These are phyloP conservation scores for Flueggea neowawraea DNA, from an alignment of 441 rosid species.

Conservation along the genomic window DNA sequence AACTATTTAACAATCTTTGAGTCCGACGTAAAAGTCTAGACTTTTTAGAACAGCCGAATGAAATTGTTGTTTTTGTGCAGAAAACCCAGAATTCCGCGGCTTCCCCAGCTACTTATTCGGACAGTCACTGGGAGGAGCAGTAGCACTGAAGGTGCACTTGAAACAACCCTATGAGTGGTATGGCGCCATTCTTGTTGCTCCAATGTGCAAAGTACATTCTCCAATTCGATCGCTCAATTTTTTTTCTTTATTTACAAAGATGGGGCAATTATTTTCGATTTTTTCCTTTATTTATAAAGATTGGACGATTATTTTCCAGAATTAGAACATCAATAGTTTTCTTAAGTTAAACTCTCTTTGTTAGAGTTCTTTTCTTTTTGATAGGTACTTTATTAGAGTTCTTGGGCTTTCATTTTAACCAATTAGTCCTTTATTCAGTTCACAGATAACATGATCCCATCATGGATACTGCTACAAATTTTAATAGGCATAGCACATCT, in stretches of 20 bases:
- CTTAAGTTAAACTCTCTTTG: too few relatives aligned
- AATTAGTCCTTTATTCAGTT: slow-evolving; percentile 35
- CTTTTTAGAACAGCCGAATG: too few relatives aligned
- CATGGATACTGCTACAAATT: slow-evolving; percentile 46
- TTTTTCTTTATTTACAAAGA: too few relatives aligned
- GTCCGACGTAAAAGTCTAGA: too few relatives aligned
- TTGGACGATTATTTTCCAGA: neutral
- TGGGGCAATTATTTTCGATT: too few relatives aligned
- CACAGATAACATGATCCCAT: slow-evolving; percentile 81
- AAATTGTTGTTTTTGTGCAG: slow-evolving; percentile 33
- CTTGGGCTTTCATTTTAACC: too few relatives aligned
- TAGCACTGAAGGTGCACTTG: slow-evolving; percentile 77
- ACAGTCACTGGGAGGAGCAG: slow-evolving; percentile 94
- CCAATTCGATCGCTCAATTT: neutral
- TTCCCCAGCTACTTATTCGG: slow-evolving; percentile 83
- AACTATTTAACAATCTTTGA: too few relatives aligned
- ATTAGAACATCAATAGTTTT: too few relatives aligned
- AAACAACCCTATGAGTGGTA: slow-evolving; percentile 82
- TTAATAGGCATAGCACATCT: slow-evolving; percentile 61
- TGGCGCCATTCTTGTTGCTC: slow-evolving; percentile 89
- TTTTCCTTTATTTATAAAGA: neutral
- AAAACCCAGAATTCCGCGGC: slow-evolving; percentile 35
- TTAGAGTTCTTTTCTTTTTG: too few relatives aligned
- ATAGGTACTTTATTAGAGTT: too few relatives aligned
- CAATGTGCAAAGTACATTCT: slow-evolving; percentile 89